Base-by-base conservation (phyloP, 164 flowering plant genomes). In the Magnolia changhungtana region DNA sequence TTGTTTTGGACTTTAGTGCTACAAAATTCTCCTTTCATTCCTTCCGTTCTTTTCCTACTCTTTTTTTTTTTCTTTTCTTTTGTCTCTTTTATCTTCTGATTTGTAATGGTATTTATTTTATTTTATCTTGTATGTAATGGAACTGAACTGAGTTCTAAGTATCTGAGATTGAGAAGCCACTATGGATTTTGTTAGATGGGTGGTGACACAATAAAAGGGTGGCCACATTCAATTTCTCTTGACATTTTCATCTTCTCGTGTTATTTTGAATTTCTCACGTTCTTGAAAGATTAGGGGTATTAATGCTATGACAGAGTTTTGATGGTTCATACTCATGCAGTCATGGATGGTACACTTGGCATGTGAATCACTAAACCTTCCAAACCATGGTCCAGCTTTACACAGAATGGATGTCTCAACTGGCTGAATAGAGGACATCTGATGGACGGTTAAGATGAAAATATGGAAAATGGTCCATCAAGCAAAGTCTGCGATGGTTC, bases 1-100 rank as follows among this genome's bases (percentile, higher is more conserved):
- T 73, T 68, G 68, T 64, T 66, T 65, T 75, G 81, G 72, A 75
- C 69, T 3, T 75, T 75, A 72, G 72, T 75, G 72, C 10, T n/a
- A 24, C 31, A 37, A 9, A 29, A 72, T 24, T 52, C 31, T 50
- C 63, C 23, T 23, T 31, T 21, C 11, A 7, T 9, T 10, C 19
- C 13, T 1, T 37, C 19, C 50, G 16, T 50, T n/a, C 27, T 3
- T 16, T 37, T 68, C 21, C 29, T 68, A 5, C 4, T 20, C 29
- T 3, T 11, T 1, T 37, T 55, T 21, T 37, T 51, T 23, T 0
- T 37, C 16, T 71, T 18, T 50, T n/a, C n/a, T 16, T 16, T 37
- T 68, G 16, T 24, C 23, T 31, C 6, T 70, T 49, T 70, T n/a
- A 1, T 70, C 16, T n/a, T 18, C 45, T 50, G 72, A 20, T 67